Evolutionary conservation across 2,329 filamentous ascomycete genomes (phyloP).

Genomic region (Trichoderma cornu-damae): DNA sequence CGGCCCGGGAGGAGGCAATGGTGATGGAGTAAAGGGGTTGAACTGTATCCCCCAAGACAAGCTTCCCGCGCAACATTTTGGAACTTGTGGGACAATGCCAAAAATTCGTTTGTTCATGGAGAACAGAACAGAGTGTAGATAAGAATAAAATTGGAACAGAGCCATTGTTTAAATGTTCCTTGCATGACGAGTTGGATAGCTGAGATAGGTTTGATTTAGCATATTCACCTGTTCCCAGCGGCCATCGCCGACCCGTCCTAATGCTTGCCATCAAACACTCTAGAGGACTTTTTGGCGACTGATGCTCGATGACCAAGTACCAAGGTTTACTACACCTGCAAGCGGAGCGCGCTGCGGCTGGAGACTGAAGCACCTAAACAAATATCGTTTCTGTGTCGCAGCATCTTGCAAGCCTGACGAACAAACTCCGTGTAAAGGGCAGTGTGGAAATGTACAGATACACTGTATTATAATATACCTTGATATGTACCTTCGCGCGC

Average conservation of each 20-base stretch:
- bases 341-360: conserved; percentile 21
- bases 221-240: neutral
- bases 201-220: conserved; percentile 6
- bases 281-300: too few relatives aligned
- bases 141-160: neutral
- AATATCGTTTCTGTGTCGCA: conserved; percentile 20
- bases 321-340: neutral
- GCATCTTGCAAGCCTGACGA: conserved; percentile 15
- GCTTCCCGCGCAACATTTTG: neutral
- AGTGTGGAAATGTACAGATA: too few relatives aligned
- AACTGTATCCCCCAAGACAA: neutral
- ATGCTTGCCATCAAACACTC: conserved; percentile 19
- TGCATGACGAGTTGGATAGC: conserved; percentile 11
- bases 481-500: too few relatives aligned
- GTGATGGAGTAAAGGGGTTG: neutral
- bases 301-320: too few relatives aligned
- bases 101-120: neutral
- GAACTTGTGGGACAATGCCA: conserved; percentile 1
- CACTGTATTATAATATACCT: too few relatives aligned
- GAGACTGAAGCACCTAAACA: conserved; percentile 20
- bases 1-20: neutral
- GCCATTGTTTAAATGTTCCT: neutral
- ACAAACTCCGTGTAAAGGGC: too few relatives aligned
- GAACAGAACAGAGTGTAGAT: conserved; percentile 2
- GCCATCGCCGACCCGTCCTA: neutral